These are phyloP conservation scores for Collybia mongolica DNA, from an alignment of 768 basidiomycete species.

Conservation along the genomic window DNA sequence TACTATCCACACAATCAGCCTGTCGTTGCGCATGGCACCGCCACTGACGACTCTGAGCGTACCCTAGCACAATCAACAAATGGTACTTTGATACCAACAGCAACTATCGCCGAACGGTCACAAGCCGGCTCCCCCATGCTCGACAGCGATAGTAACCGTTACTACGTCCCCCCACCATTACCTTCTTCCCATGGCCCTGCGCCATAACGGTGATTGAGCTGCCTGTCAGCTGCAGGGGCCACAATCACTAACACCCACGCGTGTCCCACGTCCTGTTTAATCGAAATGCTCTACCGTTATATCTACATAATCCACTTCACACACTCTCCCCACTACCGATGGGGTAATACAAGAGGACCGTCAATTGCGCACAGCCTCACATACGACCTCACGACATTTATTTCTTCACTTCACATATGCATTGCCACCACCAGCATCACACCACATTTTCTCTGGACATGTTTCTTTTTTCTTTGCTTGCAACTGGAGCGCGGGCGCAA, in stretches of 20 bases:
- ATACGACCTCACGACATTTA: too few species aligned
- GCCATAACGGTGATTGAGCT: not conserved
- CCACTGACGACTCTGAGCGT: constrained; percentile 40
- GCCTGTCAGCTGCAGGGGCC: not conserved
- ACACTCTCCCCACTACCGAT: not conserved
- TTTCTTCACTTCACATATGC: too few species aligned
- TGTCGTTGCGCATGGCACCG: constrained; percentile 36
- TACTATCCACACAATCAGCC: constrained; percentile 89
- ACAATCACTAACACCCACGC: not conserved
- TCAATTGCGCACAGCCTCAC: too few species aligned
- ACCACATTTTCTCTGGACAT: too few species aligned
- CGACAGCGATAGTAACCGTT: constrained; percentile 29
- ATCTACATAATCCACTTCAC: not conserved
- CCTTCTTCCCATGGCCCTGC: constrained; percentile 12
- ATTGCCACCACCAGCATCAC: too few species aligned
- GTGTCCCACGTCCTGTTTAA: not conserved
- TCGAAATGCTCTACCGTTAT: not conserved
- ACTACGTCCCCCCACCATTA: constrained; percentile 21
- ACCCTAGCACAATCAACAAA: constrained; percentile 41
- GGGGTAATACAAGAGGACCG: not conserved
- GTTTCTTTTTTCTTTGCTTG: too few species aligned
- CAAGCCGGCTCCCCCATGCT: constrained; percentile 42
- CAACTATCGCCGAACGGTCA: constrained; percentile 49
- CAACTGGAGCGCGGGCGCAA: too few species aligned
- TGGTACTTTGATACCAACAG: constrained; percentile 41